phyloP scores from a whole-genome alignment of 495 filamentous ascomycete genomes.

The Podospora comata region DNA sequence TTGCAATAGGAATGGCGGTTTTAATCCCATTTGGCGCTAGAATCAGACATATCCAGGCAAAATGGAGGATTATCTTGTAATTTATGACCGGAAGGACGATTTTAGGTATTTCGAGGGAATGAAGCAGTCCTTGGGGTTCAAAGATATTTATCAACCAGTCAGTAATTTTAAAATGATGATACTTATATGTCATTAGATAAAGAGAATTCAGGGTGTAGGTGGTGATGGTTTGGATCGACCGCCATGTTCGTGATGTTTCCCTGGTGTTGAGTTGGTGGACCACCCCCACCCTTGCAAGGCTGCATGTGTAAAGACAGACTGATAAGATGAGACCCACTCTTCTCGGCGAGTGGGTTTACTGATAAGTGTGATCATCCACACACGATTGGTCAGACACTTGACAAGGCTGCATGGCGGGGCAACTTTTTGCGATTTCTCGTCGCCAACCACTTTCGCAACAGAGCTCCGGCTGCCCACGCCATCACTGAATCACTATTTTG shows the following conservation, averaged over 20 bases:
- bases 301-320: not conserved
- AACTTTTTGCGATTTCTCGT: constrained; percentile 23
- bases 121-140: not conserved
- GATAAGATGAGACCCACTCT: not conserved
- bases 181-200: not conserved
- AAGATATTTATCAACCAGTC: not conserved
- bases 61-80: constrained; percentile 34
- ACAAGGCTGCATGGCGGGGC: constrained; percentile 30
- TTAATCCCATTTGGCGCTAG: constrained; percentile 32
- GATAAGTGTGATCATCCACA: not conserved
- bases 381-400: not conserved
- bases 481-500: not conserved
- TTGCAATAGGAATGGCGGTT: constrained; percentile 28
- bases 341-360: not conserved
- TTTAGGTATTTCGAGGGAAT: not conserved
- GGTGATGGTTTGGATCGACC: not conserved
- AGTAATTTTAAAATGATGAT: not conserved
- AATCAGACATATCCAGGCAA: constrained; percentile 32
- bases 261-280: not conserved
- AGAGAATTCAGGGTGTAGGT: not conserved
- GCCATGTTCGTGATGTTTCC: not conserved
- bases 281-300: not conserved
- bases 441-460: constrained; percentile 14
- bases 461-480: not conserved
- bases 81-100: not conserved